These are phyloP conservation scores for Phragmites australis DNA, from an alignment of 176 grass and related monocot genomes.

Conservation along the genomic window DNA sequence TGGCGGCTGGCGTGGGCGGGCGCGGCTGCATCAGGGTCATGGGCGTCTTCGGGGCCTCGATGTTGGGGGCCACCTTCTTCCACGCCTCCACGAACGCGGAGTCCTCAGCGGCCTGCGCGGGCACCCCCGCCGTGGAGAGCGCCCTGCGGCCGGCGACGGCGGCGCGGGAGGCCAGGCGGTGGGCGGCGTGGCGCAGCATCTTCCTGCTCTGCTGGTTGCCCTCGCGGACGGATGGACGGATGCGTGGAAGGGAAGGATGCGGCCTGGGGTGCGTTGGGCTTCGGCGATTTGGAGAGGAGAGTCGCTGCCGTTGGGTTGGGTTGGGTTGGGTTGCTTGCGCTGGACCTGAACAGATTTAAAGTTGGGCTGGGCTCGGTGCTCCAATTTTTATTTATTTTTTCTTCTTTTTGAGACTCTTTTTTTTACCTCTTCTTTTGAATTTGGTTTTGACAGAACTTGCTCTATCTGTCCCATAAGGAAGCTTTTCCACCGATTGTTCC, in stretches of 20 bases:
- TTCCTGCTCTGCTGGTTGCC: background rate
- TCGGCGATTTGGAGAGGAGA: slow-evolving; percentile 30
- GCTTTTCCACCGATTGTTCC: too few species aligned
- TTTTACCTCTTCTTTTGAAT: too few species aligned
- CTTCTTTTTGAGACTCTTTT: background rate
- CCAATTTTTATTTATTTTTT: too few species aligned
- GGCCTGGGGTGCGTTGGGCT: too few species aligned
- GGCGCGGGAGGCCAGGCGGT: slow-evolving; percentile 50
- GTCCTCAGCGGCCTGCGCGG: slow-evolving; percentile 56
- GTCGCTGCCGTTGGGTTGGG: too few species aligned
- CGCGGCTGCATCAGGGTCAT: slow-evolving; percentile 71
- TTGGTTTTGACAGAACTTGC: too few species aligned
- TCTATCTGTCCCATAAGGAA: too few species aligned
- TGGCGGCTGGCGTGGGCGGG: slow-evolving; percentile 60
- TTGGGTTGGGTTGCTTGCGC: slow-evolving; percentile 5
- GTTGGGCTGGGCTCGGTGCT: background rate
- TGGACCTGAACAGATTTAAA: background rate
- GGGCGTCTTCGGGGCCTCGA: slow-evolving; percentile 69
- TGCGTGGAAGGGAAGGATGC: slow-evolving; percentile 20
- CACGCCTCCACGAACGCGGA: slow-evolving; percentile 68
- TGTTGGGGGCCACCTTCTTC: slow-evolving; percentile 68
- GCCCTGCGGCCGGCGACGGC: slow-evolving; percentile 37
- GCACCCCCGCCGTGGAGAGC: slow-evolving; percentile 49
- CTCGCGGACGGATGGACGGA: background rate
- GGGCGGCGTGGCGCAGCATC: slow-evolving; percentile 60